Evolutionary conservation across 2,329 filamentous ascomycete genomes (phyloP), one percentile per base, ranked within the genome.

Genomic region (Sclerotinia glacialis): DNA sequence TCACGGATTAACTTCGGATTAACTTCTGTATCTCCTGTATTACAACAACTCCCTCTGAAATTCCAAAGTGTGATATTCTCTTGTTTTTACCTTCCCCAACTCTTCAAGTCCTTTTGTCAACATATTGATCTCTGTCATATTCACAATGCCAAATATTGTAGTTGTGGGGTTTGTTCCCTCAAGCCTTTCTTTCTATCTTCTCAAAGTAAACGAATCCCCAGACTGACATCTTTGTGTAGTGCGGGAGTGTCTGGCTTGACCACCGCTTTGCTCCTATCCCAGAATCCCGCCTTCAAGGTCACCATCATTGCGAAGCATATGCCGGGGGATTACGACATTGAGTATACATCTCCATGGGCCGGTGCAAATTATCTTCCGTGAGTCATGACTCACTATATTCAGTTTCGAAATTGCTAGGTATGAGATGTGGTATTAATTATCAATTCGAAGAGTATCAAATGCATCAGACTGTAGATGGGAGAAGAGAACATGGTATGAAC

Each of bases 301-400:
- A 93, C 90, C 0, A 81, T 96, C 46, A 81, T 92, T 42, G 89
- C 92, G 6, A 96, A 94, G 75, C 90, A 96, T 76, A 95, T 97
- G 89, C 93, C 93, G 0, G 93, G 93, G 46, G 93, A 97, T 80
- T 95, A 94, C 78, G 90, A 94, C 71, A 89, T 93, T 71, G 90
- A 96, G 81, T 97, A 97, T 77, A 89, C 91, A 0, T 96, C 91
- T 7, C 92, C 92, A 0, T 96, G 91, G 90, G 92, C 92, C 4
- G 92, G 92, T 18, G 92, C 92, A 69, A 94, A 95, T 75, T 88
- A 87, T 74, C 77, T 89, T 68, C 92, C 90, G 88, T 91, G 73
- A 69, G 87, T 81, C 58, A 58, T 31, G n/a, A 16, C 40, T 14
- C 40, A 55, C 46, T 18, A 44, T 28, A 8, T 42, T 2, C n/a